phyloP scores from a whole-genome alignment of 257 asterid genomes.

The Solanum pinnatisectum region DNA sequence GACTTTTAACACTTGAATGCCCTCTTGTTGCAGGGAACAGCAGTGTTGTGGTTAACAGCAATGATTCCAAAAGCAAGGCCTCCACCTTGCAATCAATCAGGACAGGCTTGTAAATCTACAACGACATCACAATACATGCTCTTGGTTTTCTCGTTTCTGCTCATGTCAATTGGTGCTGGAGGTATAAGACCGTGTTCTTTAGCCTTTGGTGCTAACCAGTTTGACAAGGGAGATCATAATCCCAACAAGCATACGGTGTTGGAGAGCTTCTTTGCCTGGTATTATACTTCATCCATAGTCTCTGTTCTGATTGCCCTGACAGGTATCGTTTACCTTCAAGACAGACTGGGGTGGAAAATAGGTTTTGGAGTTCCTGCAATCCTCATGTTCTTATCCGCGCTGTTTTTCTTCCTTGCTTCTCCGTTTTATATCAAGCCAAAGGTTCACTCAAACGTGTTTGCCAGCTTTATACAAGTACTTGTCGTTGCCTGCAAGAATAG shows the following conservation, averaged over 20 bases:
- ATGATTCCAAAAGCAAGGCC: slow-evolving; percentile 44
- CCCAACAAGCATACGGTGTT: slow-evolving; percentile 21
- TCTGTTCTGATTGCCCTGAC: slow-evolving; percentile 48
- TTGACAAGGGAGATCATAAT: slow-evolving; percentile 18
- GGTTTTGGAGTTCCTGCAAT: slow-evolving; percentile 60
- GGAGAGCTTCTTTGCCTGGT: slow-evolving; percentile 62
- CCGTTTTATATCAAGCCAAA: slow-evolving; percentile 31
- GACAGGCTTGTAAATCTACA: slow-evolving; percentile 27
- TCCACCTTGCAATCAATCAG: slow-evolving; percentile 21
- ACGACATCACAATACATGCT: slow-evolving; percentile 23
- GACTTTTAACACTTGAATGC: neutral
- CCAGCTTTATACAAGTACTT: slow-evolving; percentile 31
- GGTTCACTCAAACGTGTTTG: slow-evolving; percentile 28
- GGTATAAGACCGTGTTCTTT: slow-evolving; percentile 57
- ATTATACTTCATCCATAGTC: slow-evolving; percentile 37
- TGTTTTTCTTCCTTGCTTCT: slow-evolving; percentile 37
- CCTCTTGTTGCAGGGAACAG: slow-evolving; percentile 31
- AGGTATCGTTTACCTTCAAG: slow-evolving; percentile 55
- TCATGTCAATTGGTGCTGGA: slow-evolving; percentile 63
- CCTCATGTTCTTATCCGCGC: slow-evolving; percentile 36
- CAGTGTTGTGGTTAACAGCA: slow-evolving; percentile 55
- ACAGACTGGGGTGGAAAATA: slow-evolving; percentile 46
- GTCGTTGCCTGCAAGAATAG: slow-evolving; percentile 42
- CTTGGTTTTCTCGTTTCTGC: slow-evolving; percentile 31
- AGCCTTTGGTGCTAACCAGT: slow-evolving; percentile 71